Evolutionary conservation across 1,284 basidiomycete genomes (phyloP).

Genomic region (Marasmius oreades): DNA sequence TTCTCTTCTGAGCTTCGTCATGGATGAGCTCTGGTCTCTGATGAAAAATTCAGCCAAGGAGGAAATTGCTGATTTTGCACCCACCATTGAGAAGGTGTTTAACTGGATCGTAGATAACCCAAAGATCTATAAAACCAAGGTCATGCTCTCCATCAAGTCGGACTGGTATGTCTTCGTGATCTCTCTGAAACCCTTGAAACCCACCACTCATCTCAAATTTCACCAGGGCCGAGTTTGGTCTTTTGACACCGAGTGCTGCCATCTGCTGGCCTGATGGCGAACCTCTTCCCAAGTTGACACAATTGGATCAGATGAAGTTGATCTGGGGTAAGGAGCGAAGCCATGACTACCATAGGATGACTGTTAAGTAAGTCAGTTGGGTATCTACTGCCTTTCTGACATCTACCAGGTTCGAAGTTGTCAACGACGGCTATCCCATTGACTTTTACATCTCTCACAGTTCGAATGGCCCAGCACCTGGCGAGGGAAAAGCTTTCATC

Average conservation of each 20-base stretch:
- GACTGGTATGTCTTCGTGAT: conserved; percentile 1
- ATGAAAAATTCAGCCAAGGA: conserved; percentile 5
- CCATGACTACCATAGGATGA: neutral
- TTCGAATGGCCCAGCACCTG: neutral
- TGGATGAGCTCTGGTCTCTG: conserved; percentile 5
- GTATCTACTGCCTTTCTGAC: neutral
- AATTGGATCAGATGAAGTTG: conserved; percentile 1
- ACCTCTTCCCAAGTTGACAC: neutral
- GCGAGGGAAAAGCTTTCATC: neutral
- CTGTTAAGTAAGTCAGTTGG: neutral
- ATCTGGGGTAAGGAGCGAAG: conserved; percentile 9
- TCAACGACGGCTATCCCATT: conserved; percentile 11
- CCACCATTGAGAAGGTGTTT: conserved; percentile 5
- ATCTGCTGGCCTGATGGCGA: neutral
- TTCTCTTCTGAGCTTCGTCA: conserved; percentile 1
- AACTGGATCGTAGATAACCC: conserved; percentile 8
- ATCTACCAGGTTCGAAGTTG: conserved; percentile 1
- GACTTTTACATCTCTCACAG: conserved; percentile 12
- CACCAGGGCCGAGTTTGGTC: conserved; percentile 7
- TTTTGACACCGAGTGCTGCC: conserved; percentile 9
- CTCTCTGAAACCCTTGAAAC: neutral
- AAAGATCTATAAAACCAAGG: neutral
- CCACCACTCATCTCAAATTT: neutral
- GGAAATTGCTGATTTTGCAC: neutral
- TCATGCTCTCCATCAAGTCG: conserved; percentile 6